Evolutionary conservation across 2,329 filamentous ascomycete genomes (phyloP), one percentile per base, ranked within the genome.

Genomic region (Colletotrichum sp.): DNA sequence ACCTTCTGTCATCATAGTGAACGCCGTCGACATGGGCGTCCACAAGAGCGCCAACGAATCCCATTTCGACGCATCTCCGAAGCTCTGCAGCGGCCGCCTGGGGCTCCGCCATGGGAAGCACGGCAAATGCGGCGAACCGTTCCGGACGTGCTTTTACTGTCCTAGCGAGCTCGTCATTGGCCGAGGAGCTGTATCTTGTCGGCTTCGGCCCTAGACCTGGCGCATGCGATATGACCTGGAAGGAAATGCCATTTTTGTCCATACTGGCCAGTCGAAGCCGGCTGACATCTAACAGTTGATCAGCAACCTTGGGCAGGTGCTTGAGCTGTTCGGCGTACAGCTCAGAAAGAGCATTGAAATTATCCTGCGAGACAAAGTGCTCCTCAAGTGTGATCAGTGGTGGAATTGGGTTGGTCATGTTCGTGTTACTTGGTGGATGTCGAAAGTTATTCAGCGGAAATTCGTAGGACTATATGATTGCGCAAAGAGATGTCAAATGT

Each of bases 21-120:
- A 83, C 76, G 5, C 91, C 91, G n/a, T 89, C 86, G 24, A 89
- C 88, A 79, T 94, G 92, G 3, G 87, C 90, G 79, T 93, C 90
- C 58, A 93, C 87, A 5, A 93, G 83, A 4, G 88, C 91, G 4
- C 92, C 92, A 73, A 90, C 88, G 84, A 93, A 93, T 9, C 91
- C 90, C 75, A 91, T 81, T 4, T 84, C 88, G 8, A 93, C 88
- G 66, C 89, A 91, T 58, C 90, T 85, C 61, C 82, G 81, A 4
- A 92, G 84, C 76, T 92, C 90, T 4, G 81, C 82, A 1, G 87
- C 85, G 9, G 90, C 90, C 66, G 88, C 83, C 1, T 83, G 78
- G 0, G 89, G 89, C 76, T 91, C 83, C 78, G 91, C 89, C 90
- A 89, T 89, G 13, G 87, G 58, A 10, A 73, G 66, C 43, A 30